A percentile compares a stretch with the other conserved stretches of the same genome.
phyloP scores from a whole-genome alignment of 352 stramenopile species.

The Globisporangium emineosum region DNA sequence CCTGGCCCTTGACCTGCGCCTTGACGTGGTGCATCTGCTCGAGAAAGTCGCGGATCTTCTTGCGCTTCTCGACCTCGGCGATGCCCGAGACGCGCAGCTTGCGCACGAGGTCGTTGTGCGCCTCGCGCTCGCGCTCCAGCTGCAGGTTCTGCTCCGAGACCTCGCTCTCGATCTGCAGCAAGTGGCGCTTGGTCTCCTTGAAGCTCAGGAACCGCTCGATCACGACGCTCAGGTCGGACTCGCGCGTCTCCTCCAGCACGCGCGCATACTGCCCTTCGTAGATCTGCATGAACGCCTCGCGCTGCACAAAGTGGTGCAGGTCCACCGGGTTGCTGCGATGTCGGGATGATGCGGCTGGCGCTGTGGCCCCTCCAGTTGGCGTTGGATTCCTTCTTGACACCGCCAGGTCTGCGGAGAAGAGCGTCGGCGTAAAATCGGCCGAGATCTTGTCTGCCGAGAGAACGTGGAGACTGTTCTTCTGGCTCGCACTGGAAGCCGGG shows the following conservation, averaged over 20 bases:
- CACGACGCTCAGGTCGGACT: constrained; percentile 46
- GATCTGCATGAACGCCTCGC: constrained; percentile 53
- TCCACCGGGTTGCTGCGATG: constrained; percentile 27
- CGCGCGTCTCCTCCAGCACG: constrained; percentile 43
- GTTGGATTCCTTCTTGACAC: not conserved
- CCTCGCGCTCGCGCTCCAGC: constrained; percentile 29
- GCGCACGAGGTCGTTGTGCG: constrained; percentile 27
- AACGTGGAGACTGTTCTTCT: constrained; percentile 5
- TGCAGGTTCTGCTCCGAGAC: constrained; percentile 22
- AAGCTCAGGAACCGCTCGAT: constrained; percentile 47
- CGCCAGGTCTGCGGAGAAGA: constrained; percentile 1
- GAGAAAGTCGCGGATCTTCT: constrained; percentile 51
- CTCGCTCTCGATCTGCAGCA: constrained; percentile 56
- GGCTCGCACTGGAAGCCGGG: not conserved
- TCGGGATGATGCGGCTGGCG: not conserved
- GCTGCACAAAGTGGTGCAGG: constrained; percentile 23
- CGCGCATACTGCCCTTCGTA: constrained; percentile 62
- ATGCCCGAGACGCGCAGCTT: constrained; percentile 45
- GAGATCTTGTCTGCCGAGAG: constrained; percentile 1
- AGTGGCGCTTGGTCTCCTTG: constrained; percentile 25
- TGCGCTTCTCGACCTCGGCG: constrained; percentile 47
- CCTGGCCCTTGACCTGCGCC: constrained; percentile 32
- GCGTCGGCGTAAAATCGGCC: not conserved
- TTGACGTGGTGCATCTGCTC: constrained; percentile 42
- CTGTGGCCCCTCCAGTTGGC: not conserved